Evolutionary conservation across 371 early-diverging fungal genomes (phyloP).

Genomic region (Nematocida sp.): DNA sequence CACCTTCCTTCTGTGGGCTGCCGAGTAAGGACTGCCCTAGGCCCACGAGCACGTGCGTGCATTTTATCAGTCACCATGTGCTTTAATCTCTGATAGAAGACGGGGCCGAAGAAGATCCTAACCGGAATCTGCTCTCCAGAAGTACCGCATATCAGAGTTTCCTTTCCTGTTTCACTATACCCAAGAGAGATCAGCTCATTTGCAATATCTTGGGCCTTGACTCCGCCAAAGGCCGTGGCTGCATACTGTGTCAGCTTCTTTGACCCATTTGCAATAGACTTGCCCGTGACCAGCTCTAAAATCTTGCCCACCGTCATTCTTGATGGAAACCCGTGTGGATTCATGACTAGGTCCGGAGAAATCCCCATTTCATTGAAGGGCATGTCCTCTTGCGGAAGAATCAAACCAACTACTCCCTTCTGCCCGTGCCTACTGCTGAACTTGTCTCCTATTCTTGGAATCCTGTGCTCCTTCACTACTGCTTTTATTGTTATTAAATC

Average conservation of each 20-base stretch:
- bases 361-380: constrained; percentile 94
- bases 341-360: constrained; percentile 97
- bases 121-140: constrained; percentile 86
- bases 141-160: constrained; percentile 74
- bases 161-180: constrained; percentile 96
- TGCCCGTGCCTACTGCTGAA: constrained; percentile 98
- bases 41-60: constrained; percentile 93
- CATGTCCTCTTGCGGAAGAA: constrained; percentile 93
- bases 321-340: constrained; percentile 99
- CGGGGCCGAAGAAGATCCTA: constrained; percentile 94
- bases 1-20: constrained; percentile 98
- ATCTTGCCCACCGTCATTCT: constrained; percentile 99
- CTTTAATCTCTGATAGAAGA: constrained; percentile 95
- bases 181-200: constrained; percentile 84
- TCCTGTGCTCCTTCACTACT: constrained; percentile 87
- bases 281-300: constrained; percentile 93
- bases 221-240: constrained; percentile 47
- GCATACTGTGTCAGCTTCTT: constrained; percentile 4
- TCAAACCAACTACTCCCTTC: constrained; percentile 95
- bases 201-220: constrained; percentile 81
- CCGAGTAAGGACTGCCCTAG: constrained; percentile 84
- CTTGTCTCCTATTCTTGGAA: constrained; percentile 98
- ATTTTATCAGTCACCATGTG: constrained; percentile 99
- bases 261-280: constrained; percentile 73
- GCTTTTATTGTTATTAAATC: constrained; percentile 88